Evolutionary conservation across 2,329 filamentous ascomycete genomes (phyloP).

Genomic region (Daldinia sp.): DNA sequence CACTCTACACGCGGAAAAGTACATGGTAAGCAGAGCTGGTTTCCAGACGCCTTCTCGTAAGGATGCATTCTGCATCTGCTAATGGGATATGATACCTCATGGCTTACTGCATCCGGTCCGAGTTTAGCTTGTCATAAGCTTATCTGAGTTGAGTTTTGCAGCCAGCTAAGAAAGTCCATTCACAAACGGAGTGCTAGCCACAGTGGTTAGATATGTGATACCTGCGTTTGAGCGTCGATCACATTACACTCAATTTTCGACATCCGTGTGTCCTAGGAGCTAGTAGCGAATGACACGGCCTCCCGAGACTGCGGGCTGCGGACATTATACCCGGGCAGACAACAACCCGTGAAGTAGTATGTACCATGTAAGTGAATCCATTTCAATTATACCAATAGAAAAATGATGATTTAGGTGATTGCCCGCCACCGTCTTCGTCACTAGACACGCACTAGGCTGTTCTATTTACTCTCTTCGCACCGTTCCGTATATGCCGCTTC

Average conservation of each 20-base stretch:
- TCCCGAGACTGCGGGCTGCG: slow-evolving; percentile 38
- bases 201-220: slow-evolving; percentile 3
- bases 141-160: not conserved
- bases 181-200: not conserved
- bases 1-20: not conserved
- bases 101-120: not conserved
- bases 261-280: slow-evolving; percentile 24
- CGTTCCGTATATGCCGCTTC: slow-evolving; percentile 18
- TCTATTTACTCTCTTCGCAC: slow-evolving; percentile 5
- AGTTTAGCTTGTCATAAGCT: not conserved
- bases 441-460: slow-evolving; percentile 7
- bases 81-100: slow-evolving; percentile 3
- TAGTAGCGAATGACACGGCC: slow-evolving; percentile 31
- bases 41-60: not conserved
- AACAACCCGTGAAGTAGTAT: slow-evolving; percentile 4
- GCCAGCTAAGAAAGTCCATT: not conserved
- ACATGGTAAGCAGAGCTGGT: not conserved
- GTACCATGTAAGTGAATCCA: not conserved
- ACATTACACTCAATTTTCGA: slow-evolving; percentile 12
- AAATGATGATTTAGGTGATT: slow-evolving; percentile 5
- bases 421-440: not conserved
- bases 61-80: not conserved
- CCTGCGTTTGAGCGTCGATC: not conserved
- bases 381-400: slow-evolving; percentile 6
- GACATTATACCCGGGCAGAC: slow-evolving; percentile 6